phyloP scores from a whole-genome alignment of 2,329 filamentous ascomycete species.

The Aphanoascus verrucosus region DNA sequence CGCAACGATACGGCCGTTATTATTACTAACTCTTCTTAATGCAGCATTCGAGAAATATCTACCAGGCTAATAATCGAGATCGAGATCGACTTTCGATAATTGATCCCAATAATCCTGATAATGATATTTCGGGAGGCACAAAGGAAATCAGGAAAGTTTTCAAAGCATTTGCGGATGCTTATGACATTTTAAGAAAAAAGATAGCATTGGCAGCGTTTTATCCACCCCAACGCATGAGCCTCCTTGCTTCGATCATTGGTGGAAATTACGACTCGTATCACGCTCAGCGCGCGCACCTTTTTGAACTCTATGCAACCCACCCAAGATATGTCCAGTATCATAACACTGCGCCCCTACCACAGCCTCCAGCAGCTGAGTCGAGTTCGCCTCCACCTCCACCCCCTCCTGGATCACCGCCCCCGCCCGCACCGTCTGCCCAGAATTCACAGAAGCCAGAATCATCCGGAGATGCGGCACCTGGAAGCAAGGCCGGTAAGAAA shows the following conservation, averaged over 20 bases:
- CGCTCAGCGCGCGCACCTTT: constrained; percentile 55
- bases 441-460: background rate
- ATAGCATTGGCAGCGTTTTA: constrained; percentile 36
- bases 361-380: background rate
- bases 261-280: constrained; percentile 71
- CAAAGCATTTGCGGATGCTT: constrained; percentile 57
- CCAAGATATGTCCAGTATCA: constrained; percentile 26
- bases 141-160: constrained; percentile 58
- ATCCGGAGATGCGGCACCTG: background rate
- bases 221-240: constrained; percentile 35
- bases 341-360: constrained; percentile 21
- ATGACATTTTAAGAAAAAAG: constrained; percentile 45
- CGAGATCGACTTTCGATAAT: constrained; percentile 74
- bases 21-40: constrained; percentile 22
- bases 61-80: constrained; percentile 45
- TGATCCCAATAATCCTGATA: constrained; percentile 73
- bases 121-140: constrained; percentile 86
- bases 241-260: constrained; percentile 61
- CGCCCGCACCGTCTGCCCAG: constrained; percentile 9
- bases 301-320: constrained; percentile 40
- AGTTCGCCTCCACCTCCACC: constrained; percentile 14
- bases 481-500: constrained; percentile 21
- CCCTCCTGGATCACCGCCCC: constrained; percentile 16
- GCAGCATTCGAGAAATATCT: constrained; percentile 32
- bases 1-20: constrained; percentile 8